Base-by-base conservation (phyloP, 768 basidiomycete species). In the Pleurotus salmoneostramineus region DNA sequence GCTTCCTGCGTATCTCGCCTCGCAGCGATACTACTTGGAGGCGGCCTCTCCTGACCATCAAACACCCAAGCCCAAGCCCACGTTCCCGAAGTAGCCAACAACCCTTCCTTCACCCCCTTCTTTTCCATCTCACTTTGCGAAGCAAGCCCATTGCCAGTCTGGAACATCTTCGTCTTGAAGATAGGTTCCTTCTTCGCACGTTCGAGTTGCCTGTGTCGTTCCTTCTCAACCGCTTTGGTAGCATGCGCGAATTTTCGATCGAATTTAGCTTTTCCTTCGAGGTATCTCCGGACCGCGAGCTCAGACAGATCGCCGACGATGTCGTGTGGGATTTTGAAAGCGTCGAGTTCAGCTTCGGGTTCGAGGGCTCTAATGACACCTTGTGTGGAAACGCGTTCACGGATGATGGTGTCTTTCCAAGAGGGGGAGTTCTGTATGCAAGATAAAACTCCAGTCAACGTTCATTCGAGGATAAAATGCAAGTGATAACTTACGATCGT, bases 1-100 rank as follows among this genome's bases (percentile, higher is more conserved):
- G 91, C 92, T 72, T 94, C 91, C 40, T 77, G 76, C 4, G 93
- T 95, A 65, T 98, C 95, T 55, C 94, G 73, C 57, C 95, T 76
- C n/a, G 91, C 86, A 34, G 91, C 91, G 63, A 98, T 93, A 55
- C 93, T 95, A 64, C 89, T 91, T 2, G 95, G 91, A 3, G 96
- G 96, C 3, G 96, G 96, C 15, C 79, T 77, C 72, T 97, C 95
- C 51, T 83, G 75, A 12, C 77, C 83, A 60, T 92, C 88, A 57
- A 93, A 70, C 5, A 88, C 93, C 94, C 91, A 98, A 15, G 87
- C 84, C 87, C 91, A 94, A 32, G 78, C 82, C 87, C 87, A 90
- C 61, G 79, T 80, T 46, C 79, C 83, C 32, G 80, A 77, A 5
- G 75, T 76, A 43, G 74, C 73, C 56, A 71, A 66, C 42, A 78